Evolutionary conservation across 2,329 filamentous ascomycete species (phyloP), one percentile per base, ranked within the genome.

Genomic region (Neopestalotiopsis clavispora): DNA sequence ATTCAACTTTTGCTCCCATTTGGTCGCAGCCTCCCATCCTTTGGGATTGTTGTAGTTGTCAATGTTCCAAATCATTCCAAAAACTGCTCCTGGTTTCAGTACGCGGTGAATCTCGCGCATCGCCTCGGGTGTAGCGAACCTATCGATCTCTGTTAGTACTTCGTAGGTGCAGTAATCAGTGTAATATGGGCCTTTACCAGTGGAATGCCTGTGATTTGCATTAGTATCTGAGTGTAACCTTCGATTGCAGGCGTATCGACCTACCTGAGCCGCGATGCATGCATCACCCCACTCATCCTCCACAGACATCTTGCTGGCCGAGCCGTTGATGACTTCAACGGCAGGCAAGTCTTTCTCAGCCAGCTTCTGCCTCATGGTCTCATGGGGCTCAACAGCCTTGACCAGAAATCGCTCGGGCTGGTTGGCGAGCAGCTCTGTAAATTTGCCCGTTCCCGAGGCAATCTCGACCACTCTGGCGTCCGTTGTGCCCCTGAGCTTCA

Each of bases 41-140:
- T 78, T 75, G 0, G 90, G 89, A 62, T 90, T 86, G 76, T 93
- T 93, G 76, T 93, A 93, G 72, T 92, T 89, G 77, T 93, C 91
- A 69, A 91, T 83, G 73, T 93, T 94, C 92, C 92, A 94, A 66
- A 94, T 90, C 77, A 92, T 78, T 14, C 89, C 91, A 34, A 94
- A 82, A 34, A 84, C 83, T 6, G 86, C 87, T 6, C 85, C 85
- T 0, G 89, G 89, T 74, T 86, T 86, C 62, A 94, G 79, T 0
- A 92, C 85, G 61, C 91, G 86, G 72, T 89, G 85, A n/a, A 94
- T 91, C 73, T 93, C 91, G 60, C 82, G 79, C 34, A 94, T 80
- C 0, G 91, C 83, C 45, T 87, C 84, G 57, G 85, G 80, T 66
- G 86, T 92, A 52, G 91, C 89, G 79, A 94, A 94, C 91, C 91